Base-by-base conservation (phyloP, 2,329 filamentous ascomycete genomes). In the Monosporascus cannonballus region DNA sequence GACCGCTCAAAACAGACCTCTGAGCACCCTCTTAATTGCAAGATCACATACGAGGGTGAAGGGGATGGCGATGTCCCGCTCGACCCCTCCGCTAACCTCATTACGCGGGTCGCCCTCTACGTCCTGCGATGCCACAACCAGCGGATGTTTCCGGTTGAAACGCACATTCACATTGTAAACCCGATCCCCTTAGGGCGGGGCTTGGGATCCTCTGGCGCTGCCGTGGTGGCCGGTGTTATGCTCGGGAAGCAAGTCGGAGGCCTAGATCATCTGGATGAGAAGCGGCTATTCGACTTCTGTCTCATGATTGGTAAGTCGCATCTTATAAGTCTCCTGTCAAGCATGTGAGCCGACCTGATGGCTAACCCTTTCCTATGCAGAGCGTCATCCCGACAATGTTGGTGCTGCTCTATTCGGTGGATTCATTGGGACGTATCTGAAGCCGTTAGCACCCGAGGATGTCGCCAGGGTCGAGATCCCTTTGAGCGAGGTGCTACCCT, bases 371-470 rank as follows among this genome's bases (percentile, higher is more conserved):
- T 47, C 62, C 4, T 24, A 25, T 71, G 69, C 56, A 85, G 83
- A 96, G 72, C 84, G 90, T 59, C 91, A 96, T 70, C 91, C 91
- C 11, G 91, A 96, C 73, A 96, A 96, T 67, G 90, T 99, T 49
- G 94, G 92, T 53, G 94, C 94, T 15, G 92, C 94, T 7, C 82
- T 97, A 37, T 97, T 95, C 65, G 94, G 94, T 60, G 94, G 94
- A 34, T 97, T 99, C 61, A 91, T 99, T 25, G 94, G 94, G 55
- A 96, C 93, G 18, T 97, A 97, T 68, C 81, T 97, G 55, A 96
- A 95, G 73, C 93, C 96, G 55, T 79, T 97, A 59, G 85, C 89
- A 60, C 89, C 91, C 3, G 90, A 91, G 70, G 93, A 97, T 65
- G 86, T 91, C 55, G 90, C 90, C 56, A 83, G 94, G 57, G 91